Percentiles rank a stretch among this genome's conserved stretches.
Evolutionary conservation across 2,329 filamentous ascomycete genomes (phyloP).

Genomic region (Diplocarpon rosae): DNA sequence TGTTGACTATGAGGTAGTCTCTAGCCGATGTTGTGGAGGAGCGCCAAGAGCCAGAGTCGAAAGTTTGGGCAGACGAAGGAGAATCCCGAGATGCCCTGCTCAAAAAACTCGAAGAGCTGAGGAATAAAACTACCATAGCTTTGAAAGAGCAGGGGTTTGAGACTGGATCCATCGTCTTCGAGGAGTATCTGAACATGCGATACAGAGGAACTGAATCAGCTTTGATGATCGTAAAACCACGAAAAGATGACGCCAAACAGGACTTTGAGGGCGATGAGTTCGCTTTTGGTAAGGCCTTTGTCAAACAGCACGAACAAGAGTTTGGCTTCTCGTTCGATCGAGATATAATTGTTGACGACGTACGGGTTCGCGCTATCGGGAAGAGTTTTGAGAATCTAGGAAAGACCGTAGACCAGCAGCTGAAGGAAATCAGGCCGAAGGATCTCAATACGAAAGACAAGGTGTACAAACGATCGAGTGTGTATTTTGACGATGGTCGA

Average conservation of each 20-base stretch:
- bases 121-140: slow-evolving; percentile 57
- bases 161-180: slow-evolving; percentile 64
- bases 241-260: slow-evolving; percentile 45
- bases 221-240: slow-evolving; percentile 76
- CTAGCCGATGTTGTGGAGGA: slow-evolving; percentile 89
- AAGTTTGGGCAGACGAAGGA: slow-evolving; percentile 47
- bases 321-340: slow-evolving; percentile 86
- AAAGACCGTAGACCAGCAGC: slow-evolving; percentile 74
- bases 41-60: slow-evolving; percentile 64
- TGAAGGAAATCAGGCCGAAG: slow-evolving; percentile 55
- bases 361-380: slow-evolving; percentile 77
- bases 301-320: slow-evolving; percentile 80
- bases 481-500: slow-evolving; percentile 79
- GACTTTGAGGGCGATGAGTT: slow-evolving; percentile 57
- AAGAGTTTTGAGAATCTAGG: slow-evolving; percentile 74
- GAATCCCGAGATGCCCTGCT: slow-evolving; percentile 52
- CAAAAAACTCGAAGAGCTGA: slow-evolving; percentile 67
- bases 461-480: slow-evolving; percentile 52
- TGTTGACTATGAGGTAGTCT: slow-evolving; percentile 27
- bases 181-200: slow-evolving; percentile 89
- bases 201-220: slow-evolving; percentile 87
- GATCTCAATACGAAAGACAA: slow-evolving; percentile 37
- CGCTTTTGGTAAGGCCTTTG: slow-evolving; percentile 76
- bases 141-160: slow-evolving; percentile 71
- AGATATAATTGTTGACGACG: slow-evolving; percentile 84